Evolutionary conservation across 1,284 basidiomycete genomes (phyloP).

Genomic region (Ceratobasidium sp.): DNA sequence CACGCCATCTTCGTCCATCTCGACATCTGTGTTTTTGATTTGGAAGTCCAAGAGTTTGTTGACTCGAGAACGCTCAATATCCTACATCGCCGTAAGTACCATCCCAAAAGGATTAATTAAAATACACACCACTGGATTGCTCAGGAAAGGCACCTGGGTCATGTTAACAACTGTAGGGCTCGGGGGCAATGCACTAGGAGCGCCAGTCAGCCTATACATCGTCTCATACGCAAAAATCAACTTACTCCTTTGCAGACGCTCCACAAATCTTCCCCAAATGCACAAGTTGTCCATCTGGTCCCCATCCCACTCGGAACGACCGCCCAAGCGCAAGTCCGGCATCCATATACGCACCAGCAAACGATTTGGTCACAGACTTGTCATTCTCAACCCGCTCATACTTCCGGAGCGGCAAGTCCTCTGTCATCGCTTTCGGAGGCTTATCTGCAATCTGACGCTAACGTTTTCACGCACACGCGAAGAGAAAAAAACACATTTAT

Average conservation of each 20-base stretch:
- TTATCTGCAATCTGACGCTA: constrained; percentile 31
- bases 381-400: constrained; percentile 66
- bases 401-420: constrained; percentile 70
- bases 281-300: constrained; percentile 80
- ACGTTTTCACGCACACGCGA: constrained; percentile 21
- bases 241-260: constrained; percentile 58
- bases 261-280: constrained; percentile 80
- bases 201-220: constrained; percentile 40
- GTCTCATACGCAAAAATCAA: constrained; percentile 60
- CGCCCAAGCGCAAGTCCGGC: constrained; percentile 88
- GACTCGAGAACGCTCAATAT: constrained; percentile 46
- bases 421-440: constrained; percentile 21
- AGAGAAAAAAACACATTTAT: constrained; percentile 43
- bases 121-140: constrained; percentile 51
- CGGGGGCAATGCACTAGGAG: constrained; percentile 44
- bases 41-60: constrained; percentile 77
- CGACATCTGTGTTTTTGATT: constrained; percentile 79
- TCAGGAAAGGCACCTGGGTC: constrained; percentile 51
- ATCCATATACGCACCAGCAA: constrained; percentile 79
- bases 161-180: constrained; percentile 51
- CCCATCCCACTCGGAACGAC: constrained; percentile 93
- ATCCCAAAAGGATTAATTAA: constrained; percentile 48
- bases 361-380: constrained; percentile 68
- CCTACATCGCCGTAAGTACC: constrained; percentile 37
- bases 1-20: constrained; percentile 66